A percentile compares a stretch with the other conserved stretches of the same genome.
Evolutionary conservation across 495 filamentous ascomycete genomes (phyloP).

Genomic region (Trichoderma virens): DNA sequence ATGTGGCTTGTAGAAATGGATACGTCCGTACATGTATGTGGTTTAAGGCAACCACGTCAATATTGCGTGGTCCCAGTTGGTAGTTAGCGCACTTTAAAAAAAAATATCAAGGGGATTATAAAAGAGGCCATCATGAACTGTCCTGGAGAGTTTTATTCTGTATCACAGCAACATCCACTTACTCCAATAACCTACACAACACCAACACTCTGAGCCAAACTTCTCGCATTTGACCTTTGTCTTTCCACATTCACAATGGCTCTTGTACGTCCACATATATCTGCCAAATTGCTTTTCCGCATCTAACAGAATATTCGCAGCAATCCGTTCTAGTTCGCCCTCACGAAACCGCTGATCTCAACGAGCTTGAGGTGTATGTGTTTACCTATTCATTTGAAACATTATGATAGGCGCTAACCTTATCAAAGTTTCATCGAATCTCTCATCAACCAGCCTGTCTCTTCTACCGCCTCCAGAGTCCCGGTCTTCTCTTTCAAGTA

Average conservation of each 20-base stretch:
- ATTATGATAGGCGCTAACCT: not conserved
- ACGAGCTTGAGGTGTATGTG: not conserved
- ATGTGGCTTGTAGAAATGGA: not conserved
- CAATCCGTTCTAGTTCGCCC: not conserved
- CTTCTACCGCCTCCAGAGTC: not conserved
- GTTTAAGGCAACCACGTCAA: not conserved
- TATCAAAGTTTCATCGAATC: not conserved
- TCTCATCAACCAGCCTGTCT: not conserved
- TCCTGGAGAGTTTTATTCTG: not conserved
- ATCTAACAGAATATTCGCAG: not conserved
- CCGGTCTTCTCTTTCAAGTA: not conserved
- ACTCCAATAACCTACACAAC: too few relatives aligned
- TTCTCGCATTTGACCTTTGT: not conserved
- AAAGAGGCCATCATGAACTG: not conserved
- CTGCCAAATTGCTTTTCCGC: not conserved
- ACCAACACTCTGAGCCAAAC: not conserved
- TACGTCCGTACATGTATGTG: too few relatives aligned
- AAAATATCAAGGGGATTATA: not conserved
- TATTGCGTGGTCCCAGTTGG: not conserved
- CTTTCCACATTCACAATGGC: not conserved
- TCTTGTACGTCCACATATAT: not conserved
- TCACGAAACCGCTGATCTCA: not conserved
- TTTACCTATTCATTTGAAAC: not conserved
- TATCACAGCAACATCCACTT: too few relatives aligned
- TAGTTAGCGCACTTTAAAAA: not conserved